These are phyloP conservation scores for Termitomyces sp. DNA, from an alignment of 768 basidiomycete species.

Conservation along the genomic window DNA sequence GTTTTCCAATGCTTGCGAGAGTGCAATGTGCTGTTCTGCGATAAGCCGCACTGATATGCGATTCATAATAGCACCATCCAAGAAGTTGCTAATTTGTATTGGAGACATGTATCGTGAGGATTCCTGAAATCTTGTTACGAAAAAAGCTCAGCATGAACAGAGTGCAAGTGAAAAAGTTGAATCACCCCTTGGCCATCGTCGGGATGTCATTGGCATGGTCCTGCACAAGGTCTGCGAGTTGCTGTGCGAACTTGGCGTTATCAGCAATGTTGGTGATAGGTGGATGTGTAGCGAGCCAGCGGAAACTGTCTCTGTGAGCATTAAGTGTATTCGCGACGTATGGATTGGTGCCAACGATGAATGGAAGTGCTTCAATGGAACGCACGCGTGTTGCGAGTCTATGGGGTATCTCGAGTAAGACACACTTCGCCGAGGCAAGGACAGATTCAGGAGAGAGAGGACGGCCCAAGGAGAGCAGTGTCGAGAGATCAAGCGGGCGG, in stretches of 20 bases:
- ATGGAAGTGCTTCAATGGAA: conserved; percentile 71
- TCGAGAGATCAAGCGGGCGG: conserved; percentile 66
- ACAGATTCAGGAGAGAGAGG: conserved; percentile 68
- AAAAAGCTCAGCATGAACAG: neutral
- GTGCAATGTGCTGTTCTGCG: conserved; percentile 86
- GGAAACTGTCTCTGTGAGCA: conserved; percentile 65
- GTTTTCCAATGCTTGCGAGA: conserved; percentile 60
- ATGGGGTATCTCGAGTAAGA: conserved; percentile 70
- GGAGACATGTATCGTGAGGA: conserved; percentile 79
- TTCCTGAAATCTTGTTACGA: conserved; percentile 72
- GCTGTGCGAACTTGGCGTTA: conserved; percentile 61
- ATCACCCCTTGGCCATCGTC: conserved; percentile 82
- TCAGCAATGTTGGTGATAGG: conserved; percentile 60
- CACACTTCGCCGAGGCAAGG: conserved; percentile 68
- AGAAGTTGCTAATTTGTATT: conserved; percentile 69
- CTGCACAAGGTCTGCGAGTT: conserved; percentile 66
- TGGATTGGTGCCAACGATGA: conserved; percentile 87
- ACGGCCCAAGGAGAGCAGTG: conserved; percentile 69
- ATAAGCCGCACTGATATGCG: conserved; percentile 85
- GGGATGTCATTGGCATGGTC: conserved; percentile 86
- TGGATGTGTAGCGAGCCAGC: conserved; percentile 61
- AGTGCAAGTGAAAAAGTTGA: neutral
- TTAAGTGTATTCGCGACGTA: conserved; percentile 70
- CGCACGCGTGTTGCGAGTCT: conserved; percentile 70
- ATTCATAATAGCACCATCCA: conserved; percentile 80